phyloP scores from a whole-genome alignment of 345 rosid species.

The Pseudoturritis turrita region DNA sequence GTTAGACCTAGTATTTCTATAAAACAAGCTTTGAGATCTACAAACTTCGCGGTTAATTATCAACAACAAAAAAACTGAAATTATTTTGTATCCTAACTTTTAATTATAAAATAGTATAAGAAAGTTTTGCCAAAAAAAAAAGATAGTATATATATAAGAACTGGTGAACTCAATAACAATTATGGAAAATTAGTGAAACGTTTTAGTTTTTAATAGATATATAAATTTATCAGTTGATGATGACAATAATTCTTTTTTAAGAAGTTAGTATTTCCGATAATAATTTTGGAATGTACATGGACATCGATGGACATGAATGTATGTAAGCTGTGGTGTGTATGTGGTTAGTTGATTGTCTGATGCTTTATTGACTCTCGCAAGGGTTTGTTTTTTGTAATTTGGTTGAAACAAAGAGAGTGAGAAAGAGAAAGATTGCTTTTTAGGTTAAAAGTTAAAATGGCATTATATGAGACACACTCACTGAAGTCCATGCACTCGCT shows the following conservation, averaged over 20 bases:
- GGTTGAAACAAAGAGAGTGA: constrained; percentile 22
- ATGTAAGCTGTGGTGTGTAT: constrained; percentile 27
- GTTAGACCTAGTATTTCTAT: background rate
- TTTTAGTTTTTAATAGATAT: background rate
- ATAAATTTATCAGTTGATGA: background rate
- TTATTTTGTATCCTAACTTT: too few relatives aligned
- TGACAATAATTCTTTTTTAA: background rate
- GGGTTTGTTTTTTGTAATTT: background rate
- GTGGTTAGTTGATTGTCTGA: constrained; percentile 32
- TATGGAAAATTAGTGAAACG: background rate
- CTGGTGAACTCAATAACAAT: background rate
- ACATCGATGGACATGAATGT: constrained; percentile 1
- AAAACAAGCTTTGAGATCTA: background rate
- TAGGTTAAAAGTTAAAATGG: constrained; percentile 31
- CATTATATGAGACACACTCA: constrained; percentile 29
- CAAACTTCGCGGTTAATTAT: too few relatives aligned
- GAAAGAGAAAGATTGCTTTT: constrained; percentile 15
- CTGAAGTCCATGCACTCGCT: constrained; percentile 37
- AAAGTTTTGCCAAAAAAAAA: too few relatives aligned
- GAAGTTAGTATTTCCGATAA: background rate
- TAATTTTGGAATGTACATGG: constrained; percentile 10
- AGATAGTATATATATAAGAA: too few relatives aligned
- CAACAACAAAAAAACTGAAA: too few relatives aligned
- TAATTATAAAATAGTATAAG: background rate
- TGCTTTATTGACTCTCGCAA: constrained; percentile 28